Evolutionary conservation across 116 monocot genomes (phyloP).

Genomic region (Papilionanthe hybrid): DNA sequence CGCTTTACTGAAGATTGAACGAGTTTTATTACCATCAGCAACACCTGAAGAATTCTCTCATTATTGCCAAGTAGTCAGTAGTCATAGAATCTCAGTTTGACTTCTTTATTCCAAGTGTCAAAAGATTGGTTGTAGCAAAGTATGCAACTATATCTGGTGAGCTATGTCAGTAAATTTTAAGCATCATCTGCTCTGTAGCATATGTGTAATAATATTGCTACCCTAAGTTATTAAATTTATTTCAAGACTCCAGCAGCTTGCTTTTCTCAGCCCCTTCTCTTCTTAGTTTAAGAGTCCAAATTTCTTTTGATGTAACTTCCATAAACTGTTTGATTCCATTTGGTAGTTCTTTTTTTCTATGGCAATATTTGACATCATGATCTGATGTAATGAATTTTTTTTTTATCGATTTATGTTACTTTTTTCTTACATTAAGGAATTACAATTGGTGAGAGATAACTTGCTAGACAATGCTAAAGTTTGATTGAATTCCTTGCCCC

Average conservation of each 20-base stretch:
- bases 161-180: not conserved
- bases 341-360: no score
- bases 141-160: not conserved
- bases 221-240: not conserved
- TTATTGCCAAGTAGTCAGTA: not conserved
- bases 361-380: no score
- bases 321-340: no score
- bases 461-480: no score
- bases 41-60: not conserved
- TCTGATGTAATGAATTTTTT: no score
- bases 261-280: not conserved
- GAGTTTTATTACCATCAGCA: not conserved
- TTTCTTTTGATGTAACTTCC: no score
- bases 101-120: not conserved
- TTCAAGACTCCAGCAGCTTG: not conserved
- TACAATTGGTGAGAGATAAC: no score
- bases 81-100: not conserved
- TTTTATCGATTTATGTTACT: no score
- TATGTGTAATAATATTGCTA: slow-evolving; percentile 5
- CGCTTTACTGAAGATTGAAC: not conserved
- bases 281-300: no score
- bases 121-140: not conserved
- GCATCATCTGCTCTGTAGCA: not conserved
- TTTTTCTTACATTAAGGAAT: no score
- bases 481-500: no score